These are phyloP conservation scores for Westerdykella ornata DNA, from an alignment of 2,329 filamentous ascomycete genomes.

Conservation along the genomic window DNA sequence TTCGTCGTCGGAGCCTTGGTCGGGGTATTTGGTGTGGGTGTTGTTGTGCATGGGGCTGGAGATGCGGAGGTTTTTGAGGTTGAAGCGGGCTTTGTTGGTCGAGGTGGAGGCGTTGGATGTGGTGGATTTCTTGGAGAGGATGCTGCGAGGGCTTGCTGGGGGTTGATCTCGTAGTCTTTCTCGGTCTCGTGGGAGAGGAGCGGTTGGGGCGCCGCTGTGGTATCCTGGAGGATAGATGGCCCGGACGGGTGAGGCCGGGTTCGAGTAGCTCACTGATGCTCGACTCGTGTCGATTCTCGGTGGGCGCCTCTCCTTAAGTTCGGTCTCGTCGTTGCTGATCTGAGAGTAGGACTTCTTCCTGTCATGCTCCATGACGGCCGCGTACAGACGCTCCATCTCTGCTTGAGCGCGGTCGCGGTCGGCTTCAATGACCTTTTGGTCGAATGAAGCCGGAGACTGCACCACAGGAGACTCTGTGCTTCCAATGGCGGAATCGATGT, in stretches of 20 bases:
- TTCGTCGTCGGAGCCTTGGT: conserved; percentile 41
- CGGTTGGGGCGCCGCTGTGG: conserved; percentile 18
- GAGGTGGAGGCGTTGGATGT: conserved; percentile 35
- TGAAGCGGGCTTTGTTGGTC: conserved; percentile 38
- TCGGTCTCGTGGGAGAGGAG: conserved; percentile 19
- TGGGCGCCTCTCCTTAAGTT: conserved; percentile 10
- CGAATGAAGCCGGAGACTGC: conserved; percentile 64
- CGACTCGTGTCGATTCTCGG: conserved; percentile 27
- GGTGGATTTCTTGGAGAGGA: conserved; percentile 32
- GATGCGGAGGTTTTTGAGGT: conserved; percentile 52
- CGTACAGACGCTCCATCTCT: conserved; percentile 86
- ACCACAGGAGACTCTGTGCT: conserved; percentile 35
- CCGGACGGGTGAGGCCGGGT: conserved; percentile 38
- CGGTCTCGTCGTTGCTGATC: conserved; percentile 16
- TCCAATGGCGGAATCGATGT: conserved; percentile 18
- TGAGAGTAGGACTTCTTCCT: conserved; percentile 41
- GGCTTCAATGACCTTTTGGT: conserved; percentile 66
- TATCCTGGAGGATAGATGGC: conserved; percentile 45
- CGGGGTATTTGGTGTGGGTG: conserved; percentile 27
- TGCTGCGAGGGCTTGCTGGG: conserved; percentile 30
- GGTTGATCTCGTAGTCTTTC: conserved; percentile 13
- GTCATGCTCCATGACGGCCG: conserved; percentile 85
- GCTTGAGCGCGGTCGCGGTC: conserved; percentile 70
- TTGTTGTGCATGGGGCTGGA: conserved; percentile 46
- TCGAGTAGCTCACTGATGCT: conserved; percentile 19